These are phyloP conservation scores for Umbelopsis sp. DNA, from an alignment of 371 early-diverging fungal genomes.

Conservation along the genomic window DNA sequence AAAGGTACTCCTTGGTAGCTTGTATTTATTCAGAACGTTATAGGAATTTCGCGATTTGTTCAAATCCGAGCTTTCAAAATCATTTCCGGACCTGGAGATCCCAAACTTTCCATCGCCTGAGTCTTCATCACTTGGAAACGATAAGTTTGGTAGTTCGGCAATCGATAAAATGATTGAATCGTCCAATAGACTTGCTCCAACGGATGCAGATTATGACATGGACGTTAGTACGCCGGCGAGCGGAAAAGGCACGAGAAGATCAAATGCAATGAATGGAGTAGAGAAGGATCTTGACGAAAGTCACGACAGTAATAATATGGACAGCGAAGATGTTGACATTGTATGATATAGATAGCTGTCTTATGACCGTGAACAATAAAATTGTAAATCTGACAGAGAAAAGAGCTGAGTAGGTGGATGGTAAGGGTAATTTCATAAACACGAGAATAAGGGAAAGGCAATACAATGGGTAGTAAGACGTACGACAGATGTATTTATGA, in stretches of 20 bases:
- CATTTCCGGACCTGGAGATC: slow-evolving; percentile 43
- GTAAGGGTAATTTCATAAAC: too few relatives aligned
- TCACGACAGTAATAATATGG: not conserved
- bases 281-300: not conserved
- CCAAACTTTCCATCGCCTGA: not conserved
- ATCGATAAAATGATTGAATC: slow-evolving; percentile 18
- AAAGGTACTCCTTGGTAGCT: too few relatives aligned
- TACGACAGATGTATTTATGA: too few relatives aligned
- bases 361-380: too few relatives aligned
- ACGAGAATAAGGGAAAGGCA: too few relatives aligned
- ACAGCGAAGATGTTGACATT: not conserved
- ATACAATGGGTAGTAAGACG: too few relatives aligned
- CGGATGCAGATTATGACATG: not conserved
- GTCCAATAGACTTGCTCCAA: slow-evolving; percentile 2
- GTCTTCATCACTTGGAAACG: not conserved
- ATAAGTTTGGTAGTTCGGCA: not conserved
- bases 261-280: not conserved
- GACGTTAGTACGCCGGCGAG: not conserved
- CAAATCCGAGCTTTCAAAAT: slow-evolving; percentile 45
- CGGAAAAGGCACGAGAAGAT: not conserved
- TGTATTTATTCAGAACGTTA: not conserved
- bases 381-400: too few relatives aligned
- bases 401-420: too few relatives aligned
- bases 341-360: slow-evolving; percentile 1
- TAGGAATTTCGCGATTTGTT: slow-evolving; percentile 46